A percentile compares a stretch with the other conserved stretches of the same genome.
Evolutionary conservation across 1,139 yeast species (phyloP).

Genomic region (Lodderomyces pseudojiufengensis): DNA sequence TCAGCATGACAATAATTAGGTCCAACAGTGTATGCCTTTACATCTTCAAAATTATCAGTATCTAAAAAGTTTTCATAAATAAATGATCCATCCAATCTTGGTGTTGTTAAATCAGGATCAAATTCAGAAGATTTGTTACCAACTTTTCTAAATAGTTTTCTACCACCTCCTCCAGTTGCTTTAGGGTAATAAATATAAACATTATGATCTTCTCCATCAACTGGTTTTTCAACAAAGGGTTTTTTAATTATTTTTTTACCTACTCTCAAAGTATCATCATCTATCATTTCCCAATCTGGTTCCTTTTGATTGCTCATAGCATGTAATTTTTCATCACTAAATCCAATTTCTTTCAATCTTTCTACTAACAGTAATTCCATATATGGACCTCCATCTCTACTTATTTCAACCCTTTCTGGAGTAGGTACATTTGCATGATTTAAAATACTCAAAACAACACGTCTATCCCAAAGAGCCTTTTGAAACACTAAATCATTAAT

Average conservation of each 20-base stretch:
- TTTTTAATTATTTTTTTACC: constrained; percentile 70
- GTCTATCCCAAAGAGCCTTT: constrained; percentile 93
- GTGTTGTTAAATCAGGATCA: constrained; percentile 71
- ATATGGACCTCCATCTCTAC: constrained; percentile 96
- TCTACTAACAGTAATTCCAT: constrained; percentile 60
- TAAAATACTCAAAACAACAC: constrained; percentile 78
- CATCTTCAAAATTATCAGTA: constrained; percentile 97
- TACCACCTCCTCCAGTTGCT: constrained; percentile 95
- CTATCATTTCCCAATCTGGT: constrained; percentile 85
- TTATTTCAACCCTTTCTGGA: constrained; percentile 80
- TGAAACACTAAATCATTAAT: constrained; percentile 90
- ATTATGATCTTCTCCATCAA: constrained; percentile 98
- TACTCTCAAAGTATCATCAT: constrained; percentile 78
- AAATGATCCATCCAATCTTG: constrained; percentile 88
- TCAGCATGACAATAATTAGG: constrained; percentile 92
- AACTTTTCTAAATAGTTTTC: constrained; percentile 88
- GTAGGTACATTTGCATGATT: constrained; percentile 84
- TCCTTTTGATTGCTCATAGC: constrained; percentile 64
- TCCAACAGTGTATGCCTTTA: constrained; percentile 97
- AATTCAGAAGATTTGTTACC: constrained; percentile 97
- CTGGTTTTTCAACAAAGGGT: constrained; percentile 98
- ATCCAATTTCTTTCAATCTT: constrained; percentile 35
- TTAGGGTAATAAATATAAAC: constrained; percentile 88
- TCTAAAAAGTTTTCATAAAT: constrained; percentile 96
- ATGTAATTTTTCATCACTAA: constrained; percentile 44